Evolutionary conservation across 2,329 filamentous ascomycete genomes (phyloP), one percentile per base, ranked within the genome.

Genomic region (Aspergillus quadrilineatus): DNA sequence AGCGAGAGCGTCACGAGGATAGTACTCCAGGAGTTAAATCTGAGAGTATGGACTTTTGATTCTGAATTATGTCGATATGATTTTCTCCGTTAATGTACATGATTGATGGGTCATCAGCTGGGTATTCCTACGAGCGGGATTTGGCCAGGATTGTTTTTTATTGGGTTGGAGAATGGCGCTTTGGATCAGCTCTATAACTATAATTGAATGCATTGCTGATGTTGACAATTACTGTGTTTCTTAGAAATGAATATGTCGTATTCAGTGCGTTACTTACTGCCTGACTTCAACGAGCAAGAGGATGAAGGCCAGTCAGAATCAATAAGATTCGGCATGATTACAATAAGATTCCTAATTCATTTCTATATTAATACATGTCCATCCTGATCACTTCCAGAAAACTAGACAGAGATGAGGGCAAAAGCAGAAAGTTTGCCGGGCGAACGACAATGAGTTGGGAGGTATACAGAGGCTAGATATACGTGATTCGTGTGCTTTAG

Each of bases 21-120:
- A 73, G 61, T 1, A 55, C 67, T 1, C 56, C 68, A 2, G 75
- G 68, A 22, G 66, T 68, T 10, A 69, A 73, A 37, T 70, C 69
- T 15, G 76, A 87, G 68, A 76, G 76, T 6, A 88, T 89, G 85
- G 86, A 89, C 59, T 89, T 88, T 71, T 89, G 70, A 79, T 89
- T 88, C 70, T 89, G 70, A 79, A 39, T n/a, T 34, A 37, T 39
- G 15, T 39, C 48, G 7, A 34, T 28, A 17, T 15, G 37, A 15
- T 17, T 14, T 47, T 17, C 26, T 48, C 17, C 22, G 49, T 34
- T 44, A 46, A 52, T 32, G 12, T 12, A 50, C 8, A 45, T 53
- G 34, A 46, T 37, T 37, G 9, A 9, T 45, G 43, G 46, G 15
- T 39, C 26, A 22, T 30, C 30, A 12, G 15, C 17, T 46, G 32